phyloP scores from a whole-genome alignment of 1,139 yeast species.

The Casaregolazyma suthepensis region DNA sequence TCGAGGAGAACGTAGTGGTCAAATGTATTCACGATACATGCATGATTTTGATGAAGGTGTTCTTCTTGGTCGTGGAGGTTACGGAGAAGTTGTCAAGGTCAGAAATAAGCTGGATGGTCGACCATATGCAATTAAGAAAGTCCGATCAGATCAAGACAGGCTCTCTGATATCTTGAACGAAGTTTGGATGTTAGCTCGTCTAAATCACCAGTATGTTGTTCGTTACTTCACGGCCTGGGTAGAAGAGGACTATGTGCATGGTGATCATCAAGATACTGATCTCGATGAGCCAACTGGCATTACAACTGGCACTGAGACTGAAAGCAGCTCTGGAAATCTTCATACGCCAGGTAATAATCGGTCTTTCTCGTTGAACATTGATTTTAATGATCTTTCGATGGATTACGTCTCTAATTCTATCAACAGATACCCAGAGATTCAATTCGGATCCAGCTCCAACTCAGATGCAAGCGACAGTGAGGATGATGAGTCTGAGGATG shows the following conservation, averaged over 20 bases:
- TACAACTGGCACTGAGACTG: neutral
- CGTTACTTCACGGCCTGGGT: conserved; percentile 97
- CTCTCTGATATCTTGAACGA: conserved; percentile 79
- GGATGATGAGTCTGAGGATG: conserved; percentile 12
- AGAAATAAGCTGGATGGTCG: conserved; percentile 90
- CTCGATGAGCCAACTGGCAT: neutral
- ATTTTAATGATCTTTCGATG: conserved; percentile 17
- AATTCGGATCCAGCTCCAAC: conserved; percentile 25
- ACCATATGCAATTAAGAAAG: conserved; percentile 88
- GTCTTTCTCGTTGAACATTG: conserved; percentile 2
- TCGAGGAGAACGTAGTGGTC: neutral
- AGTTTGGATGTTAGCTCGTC: conserved; percentile 82
- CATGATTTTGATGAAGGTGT: conserved; percentile 93
- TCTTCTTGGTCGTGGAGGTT: conserved; percentile 89
- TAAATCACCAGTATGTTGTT: conserved; percentile 93
- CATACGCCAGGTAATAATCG: neutral
- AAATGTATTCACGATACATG: conserved; percentile 49
- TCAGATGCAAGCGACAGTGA: conserved; percentile 18
- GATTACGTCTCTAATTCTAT: conserved; percentile 30
- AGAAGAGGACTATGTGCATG: conserved; percentile 51
- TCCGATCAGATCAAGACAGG: conserved; percentile 74
- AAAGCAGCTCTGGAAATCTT: neutral
- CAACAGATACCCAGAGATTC: conserved; percentile 24
- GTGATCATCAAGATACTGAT: conserved; percentile 13
- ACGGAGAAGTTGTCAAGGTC: conserved; percentile 95